Base-by-base conservation (phyloP, 2,329 filamentous ascomycete genomes). In the Aaosphaeria arxii region DNA sequence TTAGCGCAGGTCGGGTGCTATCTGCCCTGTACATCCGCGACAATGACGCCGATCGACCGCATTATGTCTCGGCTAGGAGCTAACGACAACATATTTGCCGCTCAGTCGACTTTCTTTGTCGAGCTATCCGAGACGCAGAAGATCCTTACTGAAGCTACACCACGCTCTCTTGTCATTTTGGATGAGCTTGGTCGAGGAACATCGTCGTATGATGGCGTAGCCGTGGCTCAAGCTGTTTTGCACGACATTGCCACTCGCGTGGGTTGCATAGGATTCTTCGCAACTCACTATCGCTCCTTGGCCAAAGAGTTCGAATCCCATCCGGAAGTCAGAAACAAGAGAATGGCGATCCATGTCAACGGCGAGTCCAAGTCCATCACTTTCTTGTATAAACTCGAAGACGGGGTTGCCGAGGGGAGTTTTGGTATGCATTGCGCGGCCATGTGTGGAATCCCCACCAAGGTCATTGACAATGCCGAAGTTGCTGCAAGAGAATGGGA, bases 341-440 rank as follows among this genome's bases (percentile, higher is more conserved):
- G 94, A 11, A 99, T 99, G 94, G 88, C 89, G 53, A 97, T 99
- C 49, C 83, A 91, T 49, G 94, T 99, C 1, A 92, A 99, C 55
- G 88, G 94, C 4, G 82, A 80, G 42, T 81, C 89, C 49, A 82
- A 89, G 28, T 84, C 86, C n/a, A 85, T 99, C n/a, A 96, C 92
- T 0, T 99, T 99, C 74, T 70, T 99, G 47, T 99, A 99, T 75
- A 91, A 89, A 63, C 81, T 99, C 0, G 94, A 97, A 71, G 83
- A 89, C 11, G 94, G 94, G 1, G 90, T 97, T 7, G 94, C 94
- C 0, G 91, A 97, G 70, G 94, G 94, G 11, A 95, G 89, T 63
- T 99, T 97, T 64, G 94, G 94, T 61, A 99, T 99, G 94, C 94
- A 99, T 70, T 99, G 94, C 66, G 94, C 94, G 1, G 87, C 90